Conservation (phyloP, 2,329 filamentous ascomycete species). For the Cytospora piceicola region DNA sequence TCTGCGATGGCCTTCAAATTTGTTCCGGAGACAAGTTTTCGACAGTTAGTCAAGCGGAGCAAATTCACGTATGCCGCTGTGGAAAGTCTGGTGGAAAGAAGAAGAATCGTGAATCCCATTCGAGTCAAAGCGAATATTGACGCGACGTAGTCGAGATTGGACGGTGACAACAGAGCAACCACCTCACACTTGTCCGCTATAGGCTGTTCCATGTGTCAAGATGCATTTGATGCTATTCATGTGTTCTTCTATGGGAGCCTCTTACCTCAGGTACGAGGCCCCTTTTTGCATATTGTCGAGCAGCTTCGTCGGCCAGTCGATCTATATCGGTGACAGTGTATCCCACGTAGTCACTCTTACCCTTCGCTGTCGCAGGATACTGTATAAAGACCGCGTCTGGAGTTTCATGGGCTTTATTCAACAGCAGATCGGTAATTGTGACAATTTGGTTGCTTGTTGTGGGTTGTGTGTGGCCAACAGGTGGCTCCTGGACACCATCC, state of each 20-base stretch:
- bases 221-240: neutral
- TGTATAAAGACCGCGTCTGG: constrained; percentile 24
- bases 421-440: constrained; percentile 25
- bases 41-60: constrained; percentile 47
- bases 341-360: constrained; percentile 26
- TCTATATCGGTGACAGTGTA: constrained; percentile 25
- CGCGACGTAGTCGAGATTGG: constrained; percentile 55
- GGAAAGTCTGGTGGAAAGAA: constrained; percentile 58
- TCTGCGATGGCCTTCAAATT: constrained; percentile 25
- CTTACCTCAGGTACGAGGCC: constrained; percentile 25
- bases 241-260: neutral
- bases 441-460: constrained; percentile 4
- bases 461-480: neutral
- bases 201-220: neutral
- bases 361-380: constrained; percentile 24
- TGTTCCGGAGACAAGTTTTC: constrained; percentile 37
- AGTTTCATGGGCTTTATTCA: constrained; percentile 26
- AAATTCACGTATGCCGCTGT: constrained; percentile 54
- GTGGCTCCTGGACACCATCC: constrained; percentile 7
- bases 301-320: constrained; percentile 24
- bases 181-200: constrained; percentile 40
- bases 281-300: constrained; percentile 22
- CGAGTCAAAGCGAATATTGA: constrained; percentile 56
- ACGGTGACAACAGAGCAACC: constrained; percentile 52
- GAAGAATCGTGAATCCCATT: constrained; percentile 56